phyloP scores from a whole-genome alignment of 352 stramenopile genomes.

The Bremia lactucae region DNA sequence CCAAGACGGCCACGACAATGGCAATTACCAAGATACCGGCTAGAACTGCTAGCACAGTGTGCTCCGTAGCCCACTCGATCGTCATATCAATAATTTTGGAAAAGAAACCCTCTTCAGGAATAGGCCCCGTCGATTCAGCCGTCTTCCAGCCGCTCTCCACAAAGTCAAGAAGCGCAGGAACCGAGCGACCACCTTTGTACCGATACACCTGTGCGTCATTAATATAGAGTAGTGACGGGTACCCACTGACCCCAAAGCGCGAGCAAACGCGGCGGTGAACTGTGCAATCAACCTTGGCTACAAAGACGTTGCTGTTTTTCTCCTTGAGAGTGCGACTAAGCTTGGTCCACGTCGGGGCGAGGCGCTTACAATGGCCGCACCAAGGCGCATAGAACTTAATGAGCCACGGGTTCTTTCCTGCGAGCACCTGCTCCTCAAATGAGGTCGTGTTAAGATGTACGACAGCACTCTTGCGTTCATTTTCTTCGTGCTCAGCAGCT shows the following conservation, averaged over 20 bases:
- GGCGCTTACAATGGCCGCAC: slow-evolving; percentile 74
- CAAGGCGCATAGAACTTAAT: slow-evolving; percentile 80
- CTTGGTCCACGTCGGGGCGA: slow-evolving; percentile 64
- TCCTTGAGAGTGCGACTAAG: slow-evolving; percentile 59
- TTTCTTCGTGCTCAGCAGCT: slow-evolving; percentile 39
- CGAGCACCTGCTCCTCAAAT: slow-evolving; percentile 53
- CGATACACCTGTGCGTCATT: slow-evolving; percentile 65
- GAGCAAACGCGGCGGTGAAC: slow-evolving; percentile 74
- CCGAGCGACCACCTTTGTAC: slow-evolving; percentile 57
- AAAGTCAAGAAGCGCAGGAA: slow-evolving; percentile 60
- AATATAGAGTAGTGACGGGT: slow-evolving; percentile 70
- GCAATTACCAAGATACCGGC: slow-evolving; percentile 46
- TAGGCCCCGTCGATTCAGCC: slow-evolving; percentile 38
- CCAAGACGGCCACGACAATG: slow-evolving; percentile 54
- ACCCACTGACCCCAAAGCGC: slow-evolving; percentile 71
- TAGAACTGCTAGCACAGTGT: slow-evolving; percentile 55
- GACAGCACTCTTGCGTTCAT: slow-evolving; percentile 40
- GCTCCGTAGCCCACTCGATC: slow-evolving; percentile 57
- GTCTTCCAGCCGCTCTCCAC: slow-evolving; percentile 45
- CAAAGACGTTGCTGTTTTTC: slow-evolving; percentile 36
- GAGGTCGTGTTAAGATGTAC: slow-evolving; percentile 36
- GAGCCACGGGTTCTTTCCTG: slow-evolving; percentile 52
- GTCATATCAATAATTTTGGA: slow-evolving; percentile 49
- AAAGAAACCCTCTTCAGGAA: slow-evolving; percentile 52
- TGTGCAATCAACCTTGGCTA: slow-evolving; percentile 73